Base-by-base conservation (phyloP, 2,329 filamentous ascomycete species). In the Pseudocercospora cruenta region DNA sequence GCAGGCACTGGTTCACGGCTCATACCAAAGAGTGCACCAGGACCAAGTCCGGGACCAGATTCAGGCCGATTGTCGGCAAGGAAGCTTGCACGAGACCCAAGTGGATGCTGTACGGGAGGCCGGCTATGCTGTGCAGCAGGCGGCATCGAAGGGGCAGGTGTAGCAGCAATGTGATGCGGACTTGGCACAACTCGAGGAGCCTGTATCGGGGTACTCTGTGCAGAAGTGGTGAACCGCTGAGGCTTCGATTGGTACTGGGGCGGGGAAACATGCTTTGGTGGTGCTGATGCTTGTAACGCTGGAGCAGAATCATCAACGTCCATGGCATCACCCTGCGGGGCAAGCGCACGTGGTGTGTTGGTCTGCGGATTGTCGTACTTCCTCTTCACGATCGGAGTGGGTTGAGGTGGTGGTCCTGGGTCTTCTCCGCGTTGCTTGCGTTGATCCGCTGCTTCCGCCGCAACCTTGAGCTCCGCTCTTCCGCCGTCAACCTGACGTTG, bases 371-470 rank as follows among this genome's bases (percentile, higher is more conserved):
- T 76, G 63, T 84, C 82, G 65, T 83, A 83, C 57, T 82, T 81
- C 69, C 82, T 77, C 72, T 83, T 84, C 51, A 74, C 70, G 58
- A 82, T 80, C 12, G 81, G 81, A 31, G 82, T 83, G 2, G 82
- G 82, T n/a, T 80, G 80, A 10, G 82, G 82, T 36, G 82, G 81
- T 59, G 81, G 78, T 9, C 82, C 82, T 47, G 82, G 70, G 63
- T 82, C 79, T 68, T 83, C 82, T 36, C 82, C 82, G 54, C 78
- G 75, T 26, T 78, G 75, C 24, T 80, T 78, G 63, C 78, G 76
- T 31, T 71, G 66, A 67, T 84, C 80, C 22, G 82, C 82, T 62
- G 78, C 73, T n/a, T 75, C 72, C 1, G 82, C 82, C 3, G 76
- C 70, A 49, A 78, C 73, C 59, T 80, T 77, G 3, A 84, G 76